phyloP scores from a whole-genome alignment of 2,329 filamentous ascomycete genomes.

The Fusarium caatingaense region DNA sequence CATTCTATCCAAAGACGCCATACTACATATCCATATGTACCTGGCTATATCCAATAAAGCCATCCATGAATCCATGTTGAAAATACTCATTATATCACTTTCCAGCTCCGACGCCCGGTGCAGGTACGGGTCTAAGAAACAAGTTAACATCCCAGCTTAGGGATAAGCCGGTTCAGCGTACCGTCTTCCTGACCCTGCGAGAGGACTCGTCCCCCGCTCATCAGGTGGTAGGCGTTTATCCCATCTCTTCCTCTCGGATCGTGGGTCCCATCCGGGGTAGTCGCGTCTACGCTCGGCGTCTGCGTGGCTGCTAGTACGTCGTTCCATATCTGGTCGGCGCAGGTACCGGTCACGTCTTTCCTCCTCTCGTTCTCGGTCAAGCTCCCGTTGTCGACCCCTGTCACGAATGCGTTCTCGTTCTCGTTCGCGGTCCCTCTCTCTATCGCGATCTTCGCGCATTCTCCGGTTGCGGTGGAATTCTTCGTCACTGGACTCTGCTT shows the following conservation, averaged over 20 bases:
- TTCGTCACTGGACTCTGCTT: slow-evolving; percentile 50
- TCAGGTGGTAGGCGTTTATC: slow-evolving; percentile 50
- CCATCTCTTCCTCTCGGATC: slow-evolving; percentile 52
- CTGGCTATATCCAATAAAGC: slow-evolving; percentile 3
- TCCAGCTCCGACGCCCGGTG: neutral
- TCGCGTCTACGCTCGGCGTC: slow-evolving; percentile 59
- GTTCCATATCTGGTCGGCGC: slow-evolving; percentile 55
- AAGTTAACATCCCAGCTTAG: slow-evolving; percentile 25
- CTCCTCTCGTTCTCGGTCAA: slow-evolving; percentile 54
- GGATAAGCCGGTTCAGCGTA: slow-evolving; percentile 54
- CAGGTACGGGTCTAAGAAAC: neutral
- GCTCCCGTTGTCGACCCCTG: slow-evolving; percentile 51
- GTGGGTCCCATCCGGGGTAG: slow-evolving; percentile 50
- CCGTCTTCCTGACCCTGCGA: slow-evolving; percentile 51
- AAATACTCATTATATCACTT: slow-evolving; percentile 17
- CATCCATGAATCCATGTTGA: neutral
- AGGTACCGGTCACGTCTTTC: slow-evolving; percentile 53
- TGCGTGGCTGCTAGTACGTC: slow-evolving; percentile 63
- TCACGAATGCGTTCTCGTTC: slow-evolving; percentile 49
- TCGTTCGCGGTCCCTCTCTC: slow-evolving; percentile 45
- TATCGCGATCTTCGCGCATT: slow-evolving; percentile 46
- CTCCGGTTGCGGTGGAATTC: slow-evolving; percentile 44
- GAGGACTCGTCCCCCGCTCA: slow-evolving; percentile 49
- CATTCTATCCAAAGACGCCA: slow-evolving; percentile 23
- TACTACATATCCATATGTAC: slow-evolving; percentile 18